A percentile compares a stretch with the other conserved stretches of the same genome.
Evolutionary conservation across 371 early-diverging fungal species (phyloP).

Genomic region (Umbelopsis sp.): DNA sequence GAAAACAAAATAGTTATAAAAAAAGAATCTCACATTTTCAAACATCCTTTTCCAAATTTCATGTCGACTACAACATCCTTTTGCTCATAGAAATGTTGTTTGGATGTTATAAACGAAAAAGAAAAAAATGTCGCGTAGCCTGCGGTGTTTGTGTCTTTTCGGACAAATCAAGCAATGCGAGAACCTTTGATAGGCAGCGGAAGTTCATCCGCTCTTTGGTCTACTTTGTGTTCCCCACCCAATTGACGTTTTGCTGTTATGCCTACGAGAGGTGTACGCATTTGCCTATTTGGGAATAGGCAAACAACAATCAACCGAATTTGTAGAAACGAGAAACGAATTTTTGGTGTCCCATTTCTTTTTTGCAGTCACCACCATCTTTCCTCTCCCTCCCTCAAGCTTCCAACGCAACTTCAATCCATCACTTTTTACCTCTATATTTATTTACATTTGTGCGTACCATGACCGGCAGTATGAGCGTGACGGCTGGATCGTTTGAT

Average conservation of each 20-base stretch:
- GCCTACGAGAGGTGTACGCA: too few species aligned
- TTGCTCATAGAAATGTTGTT: slow-evolving; percentile 13
- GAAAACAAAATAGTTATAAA: background rate
- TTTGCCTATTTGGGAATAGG: slow-evolving; percentile 8
- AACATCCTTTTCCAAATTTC: slow-evolving; percentile 18
- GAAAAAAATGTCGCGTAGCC: background rate
- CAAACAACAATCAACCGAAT: slow-evolving; percentile 15
- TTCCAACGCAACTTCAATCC: background rate
- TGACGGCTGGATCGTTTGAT: slow-evolving; percentile 26
- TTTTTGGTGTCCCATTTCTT: background rate
- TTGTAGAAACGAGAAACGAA: slow-evolving; percentile 1
- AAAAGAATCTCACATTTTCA: background rate
- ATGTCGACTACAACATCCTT: background rate
- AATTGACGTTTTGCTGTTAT: too few species aligned
- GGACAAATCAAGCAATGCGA: too few species aligned
- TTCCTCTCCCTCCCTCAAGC: background rate
- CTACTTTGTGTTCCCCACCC: too few species aligned
- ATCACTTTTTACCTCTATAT: background rate
- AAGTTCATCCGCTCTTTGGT: too few species aligned
- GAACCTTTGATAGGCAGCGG: too few species aligned
- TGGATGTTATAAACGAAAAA: slow-evolving; percentile 10
- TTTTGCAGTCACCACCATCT: background rate
- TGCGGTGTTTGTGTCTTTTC: too few species aligned
- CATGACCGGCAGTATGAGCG: slow-evolving; percentile 19
- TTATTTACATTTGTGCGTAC: background rate